A percentile compares a stretch with the other conserved stretches of the same genome.
Evolutionary conservation across 192 early-diverging fungal species (phyloP).

Genomic region (Geosiphon pyriformis): DNA sequence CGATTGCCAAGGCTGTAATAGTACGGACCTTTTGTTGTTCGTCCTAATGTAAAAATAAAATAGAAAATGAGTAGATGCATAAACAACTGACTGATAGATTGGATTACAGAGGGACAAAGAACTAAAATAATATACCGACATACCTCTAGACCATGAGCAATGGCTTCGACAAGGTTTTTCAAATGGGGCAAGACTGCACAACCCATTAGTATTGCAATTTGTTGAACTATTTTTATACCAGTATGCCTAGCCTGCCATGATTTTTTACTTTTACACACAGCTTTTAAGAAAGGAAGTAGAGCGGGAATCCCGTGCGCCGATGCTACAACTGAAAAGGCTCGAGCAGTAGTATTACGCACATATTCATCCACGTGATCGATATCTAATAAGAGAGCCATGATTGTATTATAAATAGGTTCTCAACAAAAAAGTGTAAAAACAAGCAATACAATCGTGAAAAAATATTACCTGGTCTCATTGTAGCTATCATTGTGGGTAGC

Average conservation of each 20-base stretch:
- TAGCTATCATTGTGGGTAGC: slow-evolving; percentile 95
- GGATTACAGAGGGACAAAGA: not conserved
- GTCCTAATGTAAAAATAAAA: slow-evolving; percentile 45
- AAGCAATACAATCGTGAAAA: too few relatives aligned
- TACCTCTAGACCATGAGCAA: slow-evolving; percentile 80
- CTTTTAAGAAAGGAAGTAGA: slow-evolving; percentile 90
- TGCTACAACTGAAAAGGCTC: slow-evolving; percentile 95
- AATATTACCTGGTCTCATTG: slow-evolving; percentile 83
- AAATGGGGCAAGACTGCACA: slow-evolving; percentile 94
- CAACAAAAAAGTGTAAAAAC: too few relatives aligned
- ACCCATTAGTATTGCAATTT: slow-evolving; percentile 92
- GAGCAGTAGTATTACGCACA: slow-evolving; percentile 95
- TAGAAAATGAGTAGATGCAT: slow-evolving; percentile 2
- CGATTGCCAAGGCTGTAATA: slow-evolving; percentile 88
- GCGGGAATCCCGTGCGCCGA: slow-evolving; percentile 94
- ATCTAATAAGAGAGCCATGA: slow-evolving; percentile 40
- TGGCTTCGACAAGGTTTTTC: slow-evolving; percentile 84
- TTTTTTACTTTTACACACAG: slow-evolving; percentile 91
- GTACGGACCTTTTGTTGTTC: slow-evolving; percentile 97
- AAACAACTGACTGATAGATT: too few relatives aligned
- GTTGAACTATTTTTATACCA: slow-evolving; percentile 95
- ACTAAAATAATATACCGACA: not conserved
- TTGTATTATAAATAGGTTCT: too few relatives aligned
- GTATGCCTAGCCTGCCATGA: slow-evolving; percentile 99
- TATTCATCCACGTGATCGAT: slow-evolving; percentile 98